These are phyloP conservation scores for Ceratocystis smalleyi DNA, from an alignment of 2,329 filamentous ascomycete species.

Conservation along the genomic window DNA sequence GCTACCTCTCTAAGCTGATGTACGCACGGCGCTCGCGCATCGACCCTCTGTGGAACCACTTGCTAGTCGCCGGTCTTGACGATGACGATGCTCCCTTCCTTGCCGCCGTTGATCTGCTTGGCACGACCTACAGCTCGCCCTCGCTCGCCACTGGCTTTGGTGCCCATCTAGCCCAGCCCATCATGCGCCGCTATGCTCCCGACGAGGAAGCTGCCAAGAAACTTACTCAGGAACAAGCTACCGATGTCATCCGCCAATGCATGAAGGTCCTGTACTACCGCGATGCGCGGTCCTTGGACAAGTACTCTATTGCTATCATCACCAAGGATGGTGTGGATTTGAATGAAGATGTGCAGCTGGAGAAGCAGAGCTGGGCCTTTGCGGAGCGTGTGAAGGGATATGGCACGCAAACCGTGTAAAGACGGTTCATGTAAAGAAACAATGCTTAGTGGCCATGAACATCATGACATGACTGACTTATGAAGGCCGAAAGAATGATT, in stretches of 20 bases:
- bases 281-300: slow-evolving; percentile 81
- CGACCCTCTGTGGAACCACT: slow-evolving; percentile 93
- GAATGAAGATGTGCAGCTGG: slow-evolving; percentile 70
- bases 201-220: slow-evolving; percentile 64
- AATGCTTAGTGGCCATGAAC: neutral
- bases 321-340: slow-evolving; percentile 80
- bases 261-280: slow-evolving; percentile 98
- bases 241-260: slow-evolving; percentile 72
- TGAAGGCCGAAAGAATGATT: slow-evolving; percentile 4
- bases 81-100: slow-evolving; percentile 71
- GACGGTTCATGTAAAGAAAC: too few species aligned
- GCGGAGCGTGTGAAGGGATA: slow-evolving; percentile 90
- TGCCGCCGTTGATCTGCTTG: slow-evolving; percentile 77
- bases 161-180: slow-evolving; percentile 79
- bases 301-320: slow-evolving; percentile 80
- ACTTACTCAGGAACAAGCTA: slow-evolving; percentile 61
- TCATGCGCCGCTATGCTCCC: slow-evolving; percentile 68
- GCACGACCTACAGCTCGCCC: slow-evolving; percentile 78
- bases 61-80: slow-evolving; percentile 81
- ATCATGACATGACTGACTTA: neutral
- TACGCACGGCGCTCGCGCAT: slow-evolving; percentile 91
- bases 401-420: slow-evolving; percentile 60
- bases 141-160: slow-evolving; percentile 89
- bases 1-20: slow-evolving; percentile 88
- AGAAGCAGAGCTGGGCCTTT: slow-evolving; percentile 96